Evolutionary conservation across 176 grass and related monocot species (phyloP), one percentile per base, ranked within the genome.

Genomic region (Juncus effusus): DNA sequence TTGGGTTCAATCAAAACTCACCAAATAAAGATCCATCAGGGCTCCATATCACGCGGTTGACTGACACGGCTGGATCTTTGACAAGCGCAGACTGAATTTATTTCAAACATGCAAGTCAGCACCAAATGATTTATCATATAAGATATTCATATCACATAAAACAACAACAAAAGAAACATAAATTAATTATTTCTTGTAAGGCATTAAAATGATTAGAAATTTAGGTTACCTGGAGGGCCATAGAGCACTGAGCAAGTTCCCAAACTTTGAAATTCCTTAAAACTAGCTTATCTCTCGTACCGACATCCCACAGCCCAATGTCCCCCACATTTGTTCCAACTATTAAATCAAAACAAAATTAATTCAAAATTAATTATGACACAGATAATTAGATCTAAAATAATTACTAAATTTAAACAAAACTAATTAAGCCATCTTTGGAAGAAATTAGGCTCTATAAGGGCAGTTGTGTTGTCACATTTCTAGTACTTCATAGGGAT

Each of bases 281-380:
- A 74, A 76, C 58, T 49, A 94, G 80, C 77, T 76, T 87, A 13
- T 99, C 95, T 67, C 87, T 93, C 36, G 78, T 87, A 70, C 89
- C 95, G 65, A 99, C 95, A 85, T 99, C 95, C 95, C 95, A 99
- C 56, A 99, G 77, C 78, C 80, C 95, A 74, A 99, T 87, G 52
- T 99, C 95, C 70, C 95, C 95, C 74, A 99, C 81, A 82, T 90
- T 94, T 49, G 95, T 99, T 73, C 95, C 95, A 84, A 99, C 95
- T 99, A 78, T 58, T 69, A 40, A 50, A 72, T 72, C 28, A 59
- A 72, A 16, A 70, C 7, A 49, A 83, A 55, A 1, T 60, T 10
- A 55, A 42, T 42, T 40, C 13, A 59, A 80, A 63, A 44, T 57
- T 56, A 72, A 37, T 28, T 72, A 60, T 28, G 19, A 59, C 58